Conservation (phyloP, 441 rosid genomes). For the Eugenia klotzschiana region DNA sequence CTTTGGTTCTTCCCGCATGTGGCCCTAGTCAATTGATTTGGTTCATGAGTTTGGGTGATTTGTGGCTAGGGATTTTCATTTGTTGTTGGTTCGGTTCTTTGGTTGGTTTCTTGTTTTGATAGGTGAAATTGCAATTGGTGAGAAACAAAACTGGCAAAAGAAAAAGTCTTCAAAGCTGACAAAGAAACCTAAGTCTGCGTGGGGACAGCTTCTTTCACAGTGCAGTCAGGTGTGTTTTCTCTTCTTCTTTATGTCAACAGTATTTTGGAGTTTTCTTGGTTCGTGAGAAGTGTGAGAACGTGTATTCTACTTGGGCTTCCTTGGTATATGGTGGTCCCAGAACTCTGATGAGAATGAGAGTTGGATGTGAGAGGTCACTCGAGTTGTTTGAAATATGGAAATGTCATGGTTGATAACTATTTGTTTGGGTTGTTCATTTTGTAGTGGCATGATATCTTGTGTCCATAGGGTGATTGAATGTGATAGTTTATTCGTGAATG, state of each 20-base stretch:
- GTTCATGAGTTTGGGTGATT: conserved; percentile 2
- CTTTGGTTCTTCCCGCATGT: background rate
- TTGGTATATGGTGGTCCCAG: background rate
- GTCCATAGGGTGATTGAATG: background rate
- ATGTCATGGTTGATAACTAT: background rate
- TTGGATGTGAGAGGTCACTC: background rate
- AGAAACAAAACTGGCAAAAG: conserved; percentile 46
- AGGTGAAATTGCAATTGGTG: conserved; percentile 38
- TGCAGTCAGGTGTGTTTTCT: conserved; percentile 44
- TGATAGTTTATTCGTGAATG: background rate
- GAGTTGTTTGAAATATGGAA: background rate
- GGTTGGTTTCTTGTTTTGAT: background rate
- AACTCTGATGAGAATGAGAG: background rate
- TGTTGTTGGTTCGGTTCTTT: conserved; percentile 8
- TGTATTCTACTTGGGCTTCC: background rate
- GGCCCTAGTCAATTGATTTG: background rate
- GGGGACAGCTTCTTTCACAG: conserved; percentile 93
- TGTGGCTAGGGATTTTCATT: background rate
- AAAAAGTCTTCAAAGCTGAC: conserved; percentile 30
- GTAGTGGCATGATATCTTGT: background rate
- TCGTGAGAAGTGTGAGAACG: background rate
- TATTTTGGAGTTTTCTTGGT: background rate
- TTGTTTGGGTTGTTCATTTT: background rate
- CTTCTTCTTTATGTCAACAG: background rate
- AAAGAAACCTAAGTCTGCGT: conserved; percentile 44